Conservation (phyloP, 805 yeast species). For the Schizosaccharomyces cryophilus region DNA sequence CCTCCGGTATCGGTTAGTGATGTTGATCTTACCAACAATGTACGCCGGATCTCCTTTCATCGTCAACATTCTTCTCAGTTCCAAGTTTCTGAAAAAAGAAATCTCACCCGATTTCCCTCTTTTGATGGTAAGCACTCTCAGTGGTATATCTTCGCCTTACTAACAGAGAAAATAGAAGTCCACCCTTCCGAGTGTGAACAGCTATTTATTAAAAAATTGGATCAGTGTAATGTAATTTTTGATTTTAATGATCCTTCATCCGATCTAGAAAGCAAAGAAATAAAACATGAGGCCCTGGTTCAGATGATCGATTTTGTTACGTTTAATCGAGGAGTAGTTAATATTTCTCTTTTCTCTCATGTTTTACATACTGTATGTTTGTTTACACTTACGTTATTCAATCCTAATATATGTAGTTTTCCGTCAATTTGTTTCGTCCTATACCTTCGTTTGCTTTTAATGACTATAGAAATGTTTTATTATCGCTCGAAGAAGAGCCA, state of each 20-base stretch:
- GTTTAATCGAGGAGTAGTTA: constrained; percentile 56
- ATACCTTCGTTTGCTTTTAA: constrained; percentile 87
- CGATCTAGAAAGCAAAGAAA: constrained; percentile 78
- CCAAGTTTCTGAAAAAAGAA: constrained; percentile 46
- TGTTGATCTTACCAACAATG: constrained; percentile 23
- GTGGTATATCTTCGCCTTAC: constrained; percentile 10
- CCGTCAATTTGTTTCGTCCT: constrained; percentile 70
- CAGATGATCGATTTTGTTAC: constrained; percentile 76
- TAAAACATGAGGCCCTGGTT: constrained; percentile 63
- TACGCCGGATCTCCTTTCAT: constrained; percentile 35
- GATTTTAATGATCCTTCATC: constrained; percentile 84
- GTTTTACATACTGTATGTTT: constrained; percentile 44
- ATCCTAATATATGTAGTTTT: constrained; percentile 19
- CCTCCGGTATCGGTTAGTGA: constrained; percentile 4
- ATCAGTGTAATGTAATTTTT: constrained; percentile 83
- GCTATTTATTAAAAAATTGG: constrained; percentile 64
- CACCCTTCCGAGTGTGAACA: constrained; percentile 56
- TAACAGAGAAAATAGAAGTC: constrained; percentile 26
- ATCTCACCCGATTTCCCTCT: constrained; percentile 51
- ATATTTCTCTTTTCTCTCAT: constrained; percentile 73
- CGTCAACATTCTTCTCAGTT: constrained; percentile 82
- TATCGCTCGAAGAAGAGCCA: constrained; percentile 98
- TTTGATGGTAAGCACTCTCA: constrained; percentile 20
- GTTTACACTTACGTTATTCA: not conserved
- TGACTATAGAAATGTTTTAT: constrained; percentile 86